These are phyloP conservation scores for Encephalitozoon romaleae DNA, from an alignment of 371 early-diverging fungal species.

Conservation along the genomic window DNA sequence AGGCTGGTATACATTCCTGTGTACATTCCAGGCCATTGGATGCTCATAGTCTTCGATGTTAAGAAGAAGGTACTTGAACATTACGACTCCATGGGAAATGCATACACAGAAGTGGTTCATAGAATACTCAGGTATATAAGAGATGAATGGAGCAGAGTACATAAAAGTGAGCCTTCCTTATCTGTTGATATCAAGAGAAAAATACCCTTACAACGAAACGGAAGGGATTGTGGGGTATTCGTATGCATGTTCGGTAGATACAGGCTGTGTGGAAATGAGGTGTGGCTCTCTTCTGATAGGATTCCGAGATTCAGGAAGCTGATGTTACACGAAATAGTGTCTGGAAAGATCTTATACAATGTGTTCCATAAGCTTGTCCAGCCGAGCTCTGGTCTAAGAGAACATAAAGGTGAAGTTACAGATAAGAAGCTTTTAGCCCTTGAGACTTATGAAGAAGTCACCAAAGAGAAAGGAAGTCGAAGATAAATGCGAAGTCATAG, in stretches of 20 bases:
- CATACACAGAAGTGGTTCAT: constrained; percentile 62
- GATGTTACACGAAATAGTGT: neutral
- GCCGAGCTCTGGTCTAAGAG: neutral
- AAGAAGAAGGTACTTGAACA: constrained; percentile 65
- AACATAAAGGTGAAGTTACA: neutral
- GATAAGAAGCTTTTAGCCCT: neutral
- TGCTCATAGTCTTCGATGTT: constrained; percentile 69
- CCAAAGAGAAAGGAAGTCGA: neutral
- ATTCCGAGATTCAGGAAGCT: neutral
- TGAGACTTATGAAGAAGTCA: neutral
- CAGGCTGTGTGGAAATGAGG: neutral
- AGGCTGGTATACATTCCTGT: constrained; percentile 75
- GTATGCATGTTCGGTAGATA: constrained; percentile 74
- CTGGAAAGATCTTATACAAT: neutral
- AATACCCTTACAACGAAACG: constrained; percentile 74
- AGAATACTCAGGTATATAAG: constrained; percentile 63
- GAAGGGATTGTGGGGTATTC: constrained; percentile 91
- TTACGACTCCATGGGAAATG: constrained; percentile 73
- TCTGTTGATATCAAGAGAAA: constrained; percentile 15
- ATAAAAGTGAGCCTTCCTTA: neutral
- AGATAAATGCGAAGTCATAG: neutral
- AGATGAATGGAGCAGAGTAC: constrained; percentile 65
- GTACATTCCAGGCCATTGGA: constrained; percentile 77
- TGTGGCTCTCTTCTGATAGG: neutral
- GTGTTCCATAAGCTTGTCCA: neutral